A percentile compares a stretch with the other conserved stretches of the same genome.
Conservation (phyloP, 495 filamentous ascomycete species). For the Hyphodiscus hymeniophilus region DNA sequence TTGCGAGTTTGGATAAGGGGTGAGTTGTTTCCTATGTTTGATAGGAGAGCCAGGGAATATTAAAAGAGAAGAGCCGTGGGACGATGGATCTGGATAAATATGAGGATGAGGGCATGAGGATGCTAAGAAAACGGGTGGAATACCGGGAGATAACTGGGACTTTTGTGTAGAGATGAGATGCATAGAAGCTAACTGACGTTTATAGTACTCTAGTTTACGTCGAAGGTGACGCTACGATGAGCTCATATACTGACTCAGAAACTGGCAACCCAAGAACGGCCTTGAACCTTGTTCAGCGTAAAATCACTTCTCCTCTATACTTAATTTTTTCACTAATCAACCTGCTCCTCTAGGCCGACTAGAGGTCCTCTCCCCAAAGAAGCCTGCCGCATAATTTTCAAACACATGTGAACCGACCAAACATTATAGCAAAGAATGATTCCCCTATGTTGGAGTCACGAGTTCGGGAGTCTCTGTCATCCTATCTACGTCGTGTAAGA, state of each 20-base stretch:
- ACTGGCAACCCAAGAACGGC: slow-evolving; percentile 44
- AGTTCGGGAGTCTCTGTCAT: too few relatives aligned
- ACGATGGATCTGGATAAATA: too few relatives aligned
- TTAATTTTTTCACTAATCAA: neutral
- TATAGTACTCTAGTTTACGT: slow-evolving; percentile 39
- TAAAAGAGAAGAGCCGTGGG: too few relatives aligned
- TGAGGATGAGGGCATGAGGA: too few relatives aligned
- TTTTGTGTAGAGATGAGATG: too few relatives aligned
- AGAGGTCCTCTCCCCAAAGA: slow-evolving; percentile 49
- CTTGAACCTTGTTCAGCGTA: slow-evolving; percentile 68
- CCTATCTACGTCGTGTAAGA: too few relatives aligned
- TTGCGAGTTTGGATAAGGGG: slow-evolving; percentile 69
- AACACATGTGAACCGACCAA: too few relatives aligned
- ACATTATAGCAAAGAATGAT: too few relatives aligned
- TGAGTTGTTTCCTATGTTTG: slow-evolving; percentile 43
- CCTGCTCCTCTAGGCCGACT: slow-evolving; percentile 37
- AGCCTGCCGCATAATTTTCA: slow-evolving; percentile 1
- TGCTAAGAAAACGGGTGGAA: neutral
- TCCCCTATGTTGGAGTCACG: too few relatives aligned
- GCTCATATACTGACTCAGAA: slow-evolving; percentile 51
- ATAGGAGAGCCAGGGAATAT: too few relatives aligned
- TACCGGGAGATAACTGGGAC: too few relatives aligned
- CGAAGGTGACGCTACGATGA: slow-evolving; percentile 63
- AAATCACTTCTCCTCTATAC: slow-evolving; percentile 22
- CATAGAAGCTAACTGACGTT: too few relatives aligned